A percentile compares a stretch with the other conserved stretches of the same genome.
Evolutionary conservation across 345 rosid genomes (phyloP).

Genomic region (Nephelium lappaceum): DNA sequence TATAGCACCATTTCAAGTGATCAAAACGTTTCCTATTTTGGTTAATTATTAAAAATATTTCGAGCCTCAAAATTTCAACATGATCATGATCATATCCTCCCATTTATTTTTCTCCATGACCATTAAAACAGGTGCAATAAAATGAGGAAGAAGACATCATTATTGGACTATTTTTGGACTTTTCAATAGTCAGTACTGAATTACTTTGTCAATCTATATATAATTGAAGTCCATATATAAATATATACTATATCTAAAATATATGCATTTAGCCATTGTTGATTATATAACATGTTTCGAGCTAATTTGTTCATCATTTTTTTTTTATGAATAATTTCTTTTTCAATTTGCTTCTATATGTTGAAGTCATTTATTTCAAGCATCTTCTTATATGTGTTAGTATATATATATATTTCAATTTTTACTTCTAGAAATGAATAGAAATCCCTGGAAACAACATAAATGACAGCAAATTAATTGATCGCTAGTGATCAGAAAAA

Average conservation of each 20-base stretch:
- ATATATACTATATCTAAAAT: no score
- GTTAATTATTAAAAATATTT: constrained; percentile 35
- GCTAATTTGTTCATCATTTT: constrained; percentile 8
- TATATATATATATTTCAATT: background rate
- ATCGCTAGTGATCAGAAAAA: no score
- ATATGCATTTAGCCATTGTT: constrained; percentile 23
- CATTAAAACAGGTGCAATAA: constrained; percentile 27
- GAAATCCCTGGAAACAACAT: background rate
- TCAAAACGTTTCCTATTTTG: constrained; percentile 64
- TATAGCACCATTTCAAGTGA: constrained; percentile 67
- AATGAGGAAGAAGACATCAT: constrained; percentile 25
- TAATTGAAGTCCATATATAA: constrained; percentile 13
- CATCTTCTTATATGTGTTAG: no score
- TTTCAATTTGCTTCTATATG: constrained; percentile 4
- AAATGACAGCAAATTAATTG: background rate
- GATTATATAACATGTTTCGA: constrained; percentile 30
- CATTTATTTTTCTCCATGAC: constrained; percentile 40
- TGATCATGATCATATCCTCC: constrained; percentile 26
- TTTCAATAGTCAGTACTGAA: constrained; percentile 4
- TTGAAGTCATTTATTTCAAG: no score
- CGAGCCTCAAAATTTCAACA: background rate
- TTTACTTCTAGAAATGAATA: background rate
- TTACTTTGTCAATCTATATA: constrained; percentile 21
- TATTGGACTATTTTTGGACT: constrained; percentile 16
- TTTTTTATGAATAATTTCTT: constrained; percentile 22